Evolutionary conservation across 78 protist genomes (phyloP).

Genomic region (Planoprotostelium fungivorum): DNA sequence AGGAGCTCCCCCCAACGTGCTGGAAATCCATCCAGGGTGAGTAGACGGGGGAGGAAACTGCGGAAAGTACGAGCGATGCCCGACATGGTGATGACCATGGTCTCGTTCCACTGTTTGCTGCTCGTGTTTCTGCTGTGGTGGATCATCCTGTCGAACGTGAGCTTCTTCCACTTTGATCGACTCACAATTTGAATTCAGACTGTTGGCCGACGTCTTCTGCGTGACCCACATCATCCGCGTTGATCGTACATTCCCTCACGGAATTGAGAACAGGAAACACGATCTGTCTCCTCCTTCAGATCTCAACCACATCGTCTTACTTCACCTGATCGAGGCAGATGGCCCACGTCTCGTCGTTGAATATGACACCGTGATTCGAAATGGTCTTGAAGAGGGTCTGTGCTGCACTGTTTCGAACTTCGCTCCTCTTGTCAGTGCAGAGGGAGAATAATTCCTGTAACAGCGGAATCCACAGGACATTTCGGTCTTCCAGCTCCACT

Average conservation of each 20-base stretch:
- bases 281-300: neutral
- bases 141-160: constrained; percentile 5
- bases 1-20: constrained; percentile 27
- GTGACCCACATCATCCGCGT: neutral
- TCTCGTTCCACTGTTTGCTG: constrained; percentile 67
- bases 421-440: neutral
- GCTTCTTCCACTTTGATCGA: neutral
- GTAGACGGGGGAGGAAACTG: constrained; percentile 18
- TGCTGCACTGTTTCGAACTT: neutral
- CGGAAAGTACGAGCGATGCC: constrained; percentile 39
- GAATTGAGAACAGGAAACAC: neutral
- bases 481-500: no score
- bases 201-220: no score
- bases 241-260: neutral
- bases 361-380: neutral
- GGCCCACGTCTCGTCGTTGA: neutral
- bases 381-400: constrained; percentile 10
- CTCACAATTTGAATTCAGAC: no score
- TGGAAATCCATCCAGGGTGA: constrained; percentile 4
- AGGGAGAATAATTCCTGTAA: neutral
- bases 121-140: constrained; percentile 60
- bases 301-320: neutral
- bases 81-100: constrained; percentile 47
- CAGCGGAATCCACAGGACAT: constrained; percentile 5
- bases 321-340: neutral